Conservation (phyloP, 257 asterid genomes). For the Jasminum sambac region DNA sequence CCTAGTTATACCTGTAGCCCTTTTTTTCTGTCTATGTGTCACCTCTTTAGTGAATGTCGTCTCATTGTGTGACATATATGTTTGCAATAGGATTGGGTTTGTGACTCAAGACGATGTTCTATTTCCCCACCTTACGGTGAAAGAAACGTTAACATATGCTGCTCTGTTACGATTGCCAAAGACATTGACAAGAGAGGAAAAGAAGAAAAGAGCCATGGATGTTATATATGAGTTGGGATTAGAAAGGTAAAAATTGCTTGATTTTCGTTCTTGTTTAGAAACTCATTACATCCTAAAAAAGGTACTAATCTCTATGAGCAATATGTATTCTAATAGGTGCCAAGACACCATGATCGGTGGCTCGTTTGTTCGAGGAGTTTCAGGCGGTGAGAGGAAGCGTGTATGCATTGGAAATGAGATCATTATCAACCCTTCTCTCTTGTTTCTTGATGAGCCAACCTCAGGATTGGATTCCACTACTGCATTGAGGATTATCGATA, state of each 20-base stretch:
- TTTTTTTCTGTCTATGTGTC: too few relatives aligned
- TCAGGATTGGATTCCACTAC: conserved; percentile 97
- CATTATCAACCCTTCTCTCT: conserved; percentile 78
- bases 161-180: conserved; percentile 82
- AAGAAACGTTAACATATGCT: conserved; percentile 73
- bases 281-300: too few relatives aligned
- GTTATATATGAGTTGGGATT: conserved; percentile 83
- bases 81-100: conserved; percentile 87
- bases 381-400: conserved; percentile 97
- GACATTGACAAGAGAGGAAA: conserved; percentile 67
- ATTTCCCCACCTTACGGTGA: conserved; percentile 93
- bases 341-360: conserved; percentile 98
- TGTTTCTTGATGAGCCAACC: conserved; percentile 95
- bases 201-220: conserved; percentile 69
- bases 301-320: neutral
- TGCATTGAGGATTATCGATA: conserved; percentile 85
- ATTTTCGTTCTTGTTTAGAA: neutral
- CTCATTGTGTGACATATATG: neutral
- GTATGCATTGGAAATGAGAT: conserved; percentile 94
- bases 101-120: conserved; percentile 98
- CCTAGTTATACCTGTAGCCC: too few relatives aligned
- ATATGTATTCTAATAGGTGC: conserved; percentile 53
- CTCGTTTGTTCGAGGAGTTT: conserved; percentile 91
- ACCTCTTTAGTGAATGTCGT: too few relatives aligned
- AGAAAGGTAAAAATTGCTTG: conserved; percentile 57